Evolutionary conservation across 768 basidiomycete genomes (phyloP).

Genomic region (Imleria badia): DNA sequence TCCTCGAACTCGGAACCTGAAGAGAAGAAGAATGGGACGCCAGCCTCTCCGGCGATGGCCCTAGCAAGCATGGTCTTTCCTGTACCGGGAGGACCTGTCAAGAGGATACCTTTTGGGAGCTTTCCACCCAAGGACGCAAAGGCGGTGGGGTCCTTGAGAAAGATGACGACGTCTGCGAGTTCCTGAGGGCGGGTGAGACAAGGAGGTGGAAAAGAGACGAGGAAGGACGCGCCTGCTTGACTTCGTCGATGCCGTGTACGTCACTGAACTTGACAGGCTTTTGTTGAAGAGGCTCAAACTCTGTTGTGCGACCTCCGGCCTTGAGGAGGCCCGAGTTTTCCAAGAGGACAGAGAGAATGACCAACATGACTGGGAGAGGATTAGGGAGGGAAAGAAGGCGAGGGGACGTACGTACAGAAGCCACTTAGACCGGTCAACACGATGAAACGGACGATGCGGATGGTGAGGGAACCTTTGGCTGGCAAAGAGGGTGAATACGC

Average conservation of each 20-base stretch:
- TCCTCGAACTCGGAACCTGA: slow-evolving; percentile 98
- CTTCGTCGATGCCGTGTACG: slow-evolving; percentile 97
- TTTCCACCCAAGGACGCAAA: slow-evolving; percentile 93
- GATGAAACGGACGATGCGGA: slow-evolving; percentile 62
- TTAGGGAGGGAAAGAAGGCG: slow-evolving; percentile 4
- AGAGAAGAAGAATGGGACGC: slow-evolving; percentile 96
- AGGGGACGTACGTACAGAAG: slow-evolving; percentile 54
- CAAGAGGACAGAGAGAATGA: slow-evolving; percentile 83
- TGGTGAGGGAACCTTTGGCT: slow-evolving; percentile 72
- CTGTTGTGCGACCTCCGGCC: slow-evolving; percentile 73
- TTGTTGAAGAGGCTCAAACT: slow-evolving; percentile 81
- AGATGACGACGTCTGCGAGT: slow-evolving; percentile 91
- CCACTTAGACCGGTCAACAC: slow-evolving; percentile 53
- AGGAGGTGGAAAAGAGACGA: neutral
- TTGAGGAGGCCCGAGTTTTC: slow-evolving; percentile 95
- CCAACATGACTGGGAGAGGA: slow-evolving; percentile 62
- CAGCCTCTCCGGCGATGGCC: slow-evolving; percentile 97
- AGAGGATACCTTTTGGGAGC: slow-evolving; percentile 89
- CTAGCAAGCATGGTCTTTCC: slow-evolving; percentile 85
- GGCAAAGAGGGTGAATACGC: neutral
- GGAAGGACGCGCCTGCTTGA: slow-evolving; percentile 70
- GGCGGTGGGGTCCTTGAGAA: slow-evolving; percentile 88
- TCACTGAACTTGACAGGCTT: slow-evolving; percentile 90
- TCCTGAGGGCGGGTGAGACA: slow-evolving; percentile 49
- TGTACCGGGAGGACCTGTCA: slow-evolving; percentile 91